Evolutionary conservation across 2,329 filamentous ascomycete genomes (phyloP).

Genomic region (Pleochaeta shiraiana): DNA sequence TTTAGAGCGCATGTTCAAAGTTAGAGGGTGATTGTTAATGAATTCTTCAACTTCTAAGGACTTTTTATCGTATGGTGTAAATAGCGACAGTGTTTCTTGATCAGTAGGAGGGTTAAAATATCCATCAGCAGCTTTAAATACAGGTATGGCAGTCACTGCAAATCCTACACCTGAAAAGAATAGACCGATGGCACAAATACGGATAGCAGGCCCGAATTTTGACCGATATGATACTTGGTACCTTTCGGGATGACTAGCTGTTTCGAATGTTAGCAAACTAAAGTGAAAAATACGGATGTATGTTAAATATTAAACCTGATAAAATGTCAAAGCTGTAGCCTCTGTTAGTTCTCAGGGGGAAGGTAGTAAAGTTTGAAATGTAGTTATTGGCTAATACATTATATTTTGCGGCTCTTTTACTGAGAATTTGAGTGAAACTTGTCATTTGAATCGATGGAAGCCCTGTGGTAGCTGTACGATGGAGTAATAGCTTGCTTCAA

Average conservation of each 20-base stretch:
- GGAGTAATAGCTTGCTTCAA: no score
- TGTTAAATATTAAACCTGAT: no score
- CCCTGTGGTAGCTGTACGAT: no score
- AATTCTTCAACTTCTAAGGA: constrained; percentile 41
- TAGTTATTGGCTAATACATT: no score
- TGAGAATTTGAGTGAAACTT: no score
- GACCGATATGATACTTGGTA: not conserved
- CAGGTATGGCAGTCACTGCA: constrained; percentile 32
- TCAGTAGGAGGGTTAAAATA: constrained; percentile 38
- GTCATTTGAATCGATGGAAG: no score
- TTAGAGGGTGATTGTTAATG: constrained; percentile 57
- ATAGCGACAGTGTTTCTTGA: constrained; percentile 49
- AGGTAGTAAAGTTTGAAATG: no score
- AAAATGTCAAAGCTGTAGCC: no score
- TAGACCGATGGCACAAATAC: constrained; percentile 11
- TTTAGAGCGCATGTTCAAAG: constrained; percentile 41
- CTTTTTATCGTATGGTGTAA: constrained; percentile 30
- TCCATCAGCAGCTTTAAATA: constrained; percentile 25
- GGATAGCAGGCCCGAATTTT: not conserved
- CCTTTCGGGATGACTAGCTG: not conserved
- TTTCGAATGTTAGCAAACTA: not conserved
- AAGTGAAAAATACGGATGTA: no score
- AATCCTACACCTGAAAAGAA: constrained; percentile 30
- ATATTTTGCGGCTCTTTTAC: no score
- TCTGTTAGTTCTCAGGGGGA: no score